Base-by-base conservation (phyloP, 1,139 yeast genomes). In the Yamadazyma atmosphaerica region DNA sequence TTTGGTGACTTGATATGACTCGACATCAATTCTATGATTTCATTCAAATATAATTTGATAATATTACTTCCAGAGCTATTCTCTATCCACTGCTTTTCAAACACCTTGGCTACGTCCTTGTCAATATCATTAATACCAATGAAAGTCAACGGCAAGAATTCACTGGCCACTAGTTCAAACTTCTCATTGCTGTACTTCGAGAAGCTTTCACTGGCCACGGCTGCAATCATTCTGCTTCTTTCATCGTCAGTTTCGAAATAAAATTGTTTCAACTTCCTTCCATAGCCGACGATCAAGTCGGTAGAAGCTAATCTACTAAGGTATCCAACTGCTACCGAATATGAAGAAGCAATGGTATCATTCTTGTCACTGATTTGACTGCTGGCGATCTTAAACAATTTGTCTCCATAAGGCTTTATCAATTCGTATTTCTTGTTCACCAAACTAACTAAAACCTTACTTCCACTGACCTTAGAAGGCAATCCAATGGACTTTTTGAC, bases 391-490 rank as follows among this genome's bases (percentile, higher is more conserved):
- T 74, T 72, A 43, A 90, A 61, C 13, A 90, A 61, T 12, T 69
- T 63, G 39, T 83, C 86, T 8, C 90, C 85, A 51, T 77, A 78
- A 0, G 86, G 83, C 33, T 72, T 69, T 10, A 79, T 58, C 16
- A 77, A 55, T 24, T 72, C 71, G n/a, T 74, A 58, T 49, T 84
- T 81, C 45, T 81, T 74, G 18, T 79, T 66, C 1, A 84, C 75
- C 40, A 89, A 59, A 17, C 79, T 74, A 6, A 84, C 87, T 17
- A 89, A 59, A 0, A 90, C 83, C 46, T 81, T 76, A n/a, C 95
- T 79, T 0, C 92, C 89, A 32, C 94, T 89, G 1, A 87, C 89
- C 54, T 89, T 89, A 0, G 97, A 88, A 0, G 98, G 97, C 22
- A 92, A 68, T 0, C 98, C 98, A 23, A 90, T 86, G 0, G 95